These are phyloP conservation scores for Aspergillus sclerotioniger DNA, from an alignment of 495 filamentous ascomycete species.

Conservation along the genomic window DNA sequence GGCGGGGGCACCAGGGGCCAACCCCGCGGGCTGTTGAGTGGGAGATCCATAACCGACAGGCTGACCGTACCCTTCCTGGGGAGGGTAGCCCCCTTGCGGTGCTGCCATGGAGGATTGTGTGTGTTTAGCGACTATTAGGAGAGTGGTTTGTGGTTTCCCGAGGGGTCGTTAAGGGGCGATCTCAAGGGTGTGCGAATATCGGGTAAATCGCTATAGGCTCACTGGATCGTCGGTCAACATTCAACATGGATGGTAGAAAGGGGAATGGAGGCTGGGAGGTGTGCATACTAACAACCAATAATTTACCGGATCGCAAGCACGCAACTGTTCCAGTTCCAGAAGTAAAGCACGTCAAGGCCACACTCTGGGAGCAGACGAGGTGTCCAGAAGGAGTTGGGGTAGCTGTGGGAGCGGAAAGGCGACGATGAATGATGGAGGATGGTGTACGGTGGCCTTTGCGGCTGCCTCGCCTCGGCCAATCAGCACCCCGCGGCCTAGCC, in stretches of 20 bases:
- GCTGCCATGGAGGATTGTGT: constrained; percentile 43
- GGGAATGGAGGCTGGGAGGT: constrained; percentile 8
- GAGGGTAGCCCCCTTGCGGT: constrained; percentile 66
- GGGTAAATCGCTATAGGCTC: constrained; percentile 21
- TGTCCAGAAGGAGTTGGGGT: not conserved
- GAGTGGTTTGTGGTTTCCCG: constrained; percentile 3
- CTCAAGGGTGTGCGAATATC: constrained; percentile 9
- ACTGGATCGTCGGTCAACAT: constrained; percentile 21
- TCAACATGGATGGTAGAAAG: not conserved
- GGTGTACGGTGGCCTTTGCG: constrained; percentile 45
- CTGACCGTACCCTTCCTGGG: constrained; percentile 52
- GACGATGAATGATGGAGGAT: constrained; percentile 27
- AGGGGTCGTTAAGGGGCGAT: constrained; percentile 4
- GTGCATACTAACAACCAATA: constrained; percentile 21
- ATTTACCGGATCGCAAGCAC: not conserved
- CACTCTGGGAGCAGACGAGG: not conserved
- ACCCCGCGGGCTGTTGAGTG: constrained; percentile 31
- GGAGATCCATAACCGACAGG: constrained; percentile 46
- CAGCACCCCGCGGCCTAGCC: constrained; percentile 25
- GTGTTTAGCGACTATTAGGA: constrained; percentile 9
- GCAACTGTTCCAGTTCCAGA: not conserved
- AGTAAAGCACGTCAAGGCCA: not conserved
- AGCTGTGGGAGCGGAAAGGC: constrained; percentile 13
- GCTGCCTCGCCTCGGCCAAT: constrained; percentile 32
- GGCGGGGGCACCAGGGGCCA: constrained; percentile 28